Conservation (phyloP, 805 yeast genomes). For the Tetrapisispora pingtungensis region DNA sequence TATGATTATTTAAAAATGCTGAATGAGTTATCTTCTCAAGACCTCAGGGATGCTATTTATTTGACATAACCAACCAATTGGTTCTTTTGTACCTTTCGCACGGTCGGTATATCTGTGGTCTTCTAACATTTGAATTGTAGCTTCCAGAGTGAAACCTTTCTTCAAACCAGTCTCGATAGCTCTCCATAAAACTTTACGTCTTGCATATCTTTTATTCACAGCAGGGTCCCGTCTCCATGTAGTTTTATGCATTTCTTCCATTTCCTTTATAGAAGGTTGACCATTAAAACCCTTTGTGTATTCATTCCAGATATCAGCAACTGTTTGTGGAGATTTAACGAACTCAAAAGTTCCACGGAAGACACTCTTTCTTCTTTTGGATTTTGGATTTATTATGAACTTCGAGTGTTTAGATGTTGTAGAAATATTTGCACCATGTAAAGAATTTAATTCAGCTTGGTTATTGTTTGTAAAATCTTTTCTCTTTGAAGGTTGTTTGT, state of each 20-base stretch:
- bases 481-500: neutral
- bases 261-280: slow-evolving; percentile 41
- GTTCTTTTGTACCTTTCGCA: slow-evolving; percentile 34
- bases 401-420: neutral
- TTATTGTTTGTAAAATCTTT: neutral
- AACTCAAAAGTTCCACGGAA: slow-evolving; percentile 30
- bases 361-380: slow-evolving; percentile 16
- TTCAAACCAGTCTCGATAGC: slow-evolving; percentile 43
- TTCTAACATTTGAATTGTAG: slow-evolving; percentile 38
- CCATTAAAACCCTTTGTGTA: slow-evolving; percentile 42
- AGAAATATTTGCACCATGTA: neutral
- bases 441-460: neutral
- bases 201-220: slow-evolving; percentile 41
- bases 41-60: slow-evolving; percentile 30
- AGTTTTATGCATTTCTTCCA: slow-evolving; percentile 40
- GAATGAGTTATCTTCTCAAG: slow-evolving; percentile 5
- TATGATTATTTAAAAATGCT: neutral
- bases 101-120: slow-evolving; percentile 34
- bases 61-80: slow-evolving; percentile 37
- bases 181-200: slow-evolving; percentile 44
- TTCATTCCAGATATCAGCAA: slow-evolving; percentile 47
- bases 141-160: slow-evolving; percentile 35
- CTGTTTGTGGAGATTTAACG: slow-evolving; percentile 35
- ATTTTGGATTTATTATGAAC: neutral
- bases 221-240: slow-evolving; percentile 49